These are phyloP conservation scores for Trichothecium sympodiale DNA, from an alignment of 2,329 filamentous ascomycete genomes.

Conservation along the genomic window DNA sequence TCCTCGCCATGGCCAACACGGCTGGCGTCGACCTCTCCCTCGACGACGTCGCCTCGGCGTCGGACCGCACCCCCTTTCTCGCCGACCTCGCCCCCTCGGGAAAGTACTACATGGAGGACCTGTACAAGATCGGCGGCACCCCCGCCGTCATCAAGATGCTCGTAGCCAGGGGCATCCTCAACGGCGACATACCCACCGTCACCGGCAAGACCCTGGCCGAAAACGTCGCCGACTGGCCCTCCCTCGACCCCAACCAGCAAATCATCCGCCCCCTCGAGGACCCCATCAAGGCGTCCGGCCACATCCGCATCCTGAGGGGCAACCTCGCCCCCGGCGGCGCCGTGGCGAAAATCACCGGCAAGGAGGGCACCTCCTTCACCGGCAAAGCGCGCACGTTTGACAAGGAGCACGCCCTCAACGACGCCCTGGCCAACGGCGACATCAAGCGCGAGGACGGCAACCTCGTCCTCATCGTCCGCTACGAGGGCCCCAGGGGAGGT, in stretches of 20 bases:
- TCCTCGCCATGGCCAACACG: slow-evolving; percentile 82
- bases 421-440: slow-evolving; percentile 60
- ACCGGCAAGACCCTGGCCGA: slow-evolving; percentile 76
- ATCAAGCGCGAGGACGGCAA: slow-evolving; percentile 51
- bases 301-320: slow-evolving; percentile 78
- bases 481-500: slow-evolving; percentile 87
- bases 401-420: slow-evolving; percentile 70
- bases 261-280: slow-evolving; percentile 73
- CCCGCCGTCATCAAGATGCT: slow-evolving; percentile 79
- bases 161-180: slow-evolving; percentile 62
- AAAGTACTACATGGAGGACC: slow-evolving; percentile 77
- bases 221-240: slow-evolving; percentile 68
- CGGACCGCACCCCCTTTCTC: slow-evolving; percentile 74
- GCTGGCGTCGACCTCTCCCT: slow-evolving; percentile 67
- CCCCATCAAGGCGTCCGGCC: slow-evolving; percentile 72
- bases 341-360: slow-evolving; percentile 93
- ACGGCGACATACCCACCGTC: slow-evolving; percentile 69
- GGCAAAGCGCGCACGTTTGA: slow-evolving; percentile 78
- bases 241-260: slow-evolving; percentile 64
- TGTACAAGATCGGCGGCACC: slow-evolving; percentile 77
- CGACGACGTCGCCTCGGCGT: slow-evolving; percentile 73
- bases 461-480: slow-evolving; percentile 81
- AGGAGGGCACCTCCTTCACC: slow-evolving; percentile 75
- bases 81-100: slow-evolving; percentile 78
- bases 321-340: slow-evolving; percentile 83